phyloP scores from a whole-genome alignment of 805 yeast genomes.

The Saturnispora hagleri region DNA sequence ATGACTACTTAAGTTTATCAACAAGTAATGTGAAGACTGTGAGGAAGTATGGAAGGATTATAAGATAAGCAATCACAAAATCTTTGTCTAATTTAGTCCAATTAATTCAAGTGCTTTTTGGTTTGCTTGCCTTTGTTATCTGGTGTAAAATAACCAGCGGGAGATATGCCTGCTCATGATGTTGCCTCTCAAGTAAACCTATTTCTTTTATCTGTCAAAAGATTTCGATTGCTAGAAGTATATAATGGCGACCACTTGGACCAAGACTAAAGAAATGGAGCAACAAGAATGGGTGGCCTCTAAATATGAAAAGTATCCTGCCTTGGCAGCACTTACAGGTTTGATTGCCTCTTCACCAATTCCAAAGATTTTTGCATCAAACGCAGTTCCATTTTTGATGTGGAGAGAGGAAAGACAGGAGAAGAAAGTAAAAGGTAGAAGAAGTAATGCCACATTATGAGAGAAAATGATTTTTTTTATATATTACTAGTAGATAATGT shows the following conservation, averaged over 20 bases:
- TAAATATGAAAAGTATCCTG: conserved; percentile 42
- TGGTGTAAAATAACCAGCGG: not conserved
- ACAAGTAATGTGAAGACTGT: too few species aligned
- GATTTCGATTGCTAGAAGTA: not conserved
- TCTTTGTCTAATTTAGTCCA: not conserved
- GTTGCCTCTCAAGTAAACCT: not conserved
- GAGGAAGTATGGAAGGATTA: too few species aligned
- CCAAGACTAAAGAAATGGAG: conserved; percentile 29
- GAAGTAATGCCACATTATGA: not conserved
- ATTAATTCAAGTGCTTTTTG: not conserved
- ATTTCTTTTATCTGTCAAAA: not conserved
- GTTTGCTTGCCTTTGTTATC: not conserved
- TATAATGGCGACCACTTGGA: conserved; percentile 17
- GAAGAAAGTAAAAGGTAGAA: conserved; percentile 16
- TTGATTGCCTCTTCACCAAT: conserved; percentile 50
- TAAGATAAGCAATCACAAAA: not conserved
- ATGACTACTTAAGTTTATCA: too few species aligned
- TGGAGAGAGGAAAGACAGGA: conserved; percentile 34
- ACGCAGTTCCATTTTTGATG: conserved; percentile 50
- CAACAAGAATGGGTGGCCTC: conserved; percentile 43
- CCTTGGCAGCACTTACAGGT: conserved; percentile 50
- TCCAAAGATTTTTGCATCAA: conserved; percentile 48
- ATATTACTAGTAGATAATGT: not conserved
- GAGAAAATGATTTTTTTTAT: too few species aligned
- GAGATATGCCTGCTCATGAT: not conserved